Evolutionary conservation across 2,329 filamentous ascomycete species (phyloP).

Genomic region (Botryotinia calthae): DNA sequence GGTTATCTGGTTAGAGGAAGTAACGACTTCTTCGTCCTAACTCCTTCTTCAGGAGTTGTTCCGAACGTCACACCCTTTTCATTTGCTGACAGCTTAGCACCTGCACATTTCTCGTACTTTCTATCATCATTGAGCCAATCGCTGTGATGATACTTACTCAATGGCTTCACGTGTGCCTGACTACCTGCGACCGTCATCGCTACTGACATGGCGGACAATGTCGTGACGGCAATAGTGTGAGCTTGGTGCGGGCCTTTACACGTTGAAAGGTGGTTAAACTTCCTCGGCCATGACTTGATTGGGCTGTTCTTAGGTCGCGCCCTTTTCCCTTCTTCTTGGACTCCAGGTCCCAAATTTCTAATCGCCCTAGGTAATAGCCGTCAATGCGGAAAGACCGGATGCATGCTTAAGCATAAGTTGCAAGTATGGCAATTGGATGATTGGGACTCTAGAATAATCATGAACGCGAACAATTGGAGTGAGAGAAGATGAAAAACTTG

Average conservation of each 20-base stretch:
- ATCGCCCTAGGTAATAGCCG: not conserved
- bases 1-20: not conserved
- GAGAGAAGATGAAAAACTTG: not conserved
- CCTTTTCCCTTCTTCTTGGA: not conserved
- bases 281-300: not conserved
- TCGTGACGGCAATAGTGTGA: not conserved
- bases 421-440: not conserved
- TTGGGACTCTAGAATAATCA: not conserved
- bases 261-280: not conserved
- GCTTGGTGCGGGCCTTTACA: not conserved
- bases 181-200: not conserved
- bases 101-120: not conserved
- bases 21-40: not conserved
- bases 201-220: not conserved
- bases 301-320: not conserved
- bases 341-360: not conserved
- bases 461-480: not conserved
- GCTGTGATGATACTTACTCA: not conserved
- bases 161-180: constrained; percentile 1
- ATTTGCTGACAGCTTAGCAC: not conserved
- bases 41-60: not conserved
- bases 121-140: not conserved
- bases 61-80: not conserved
- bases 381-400: not conserved
- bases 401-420: not conserved